Percentiles rank a stretch among this genome's conserved stretches.
Evolutionary conservation across 352 stramenopile species (phyloP).

Genomic region (Phytophthora cryptogea): DNA sequence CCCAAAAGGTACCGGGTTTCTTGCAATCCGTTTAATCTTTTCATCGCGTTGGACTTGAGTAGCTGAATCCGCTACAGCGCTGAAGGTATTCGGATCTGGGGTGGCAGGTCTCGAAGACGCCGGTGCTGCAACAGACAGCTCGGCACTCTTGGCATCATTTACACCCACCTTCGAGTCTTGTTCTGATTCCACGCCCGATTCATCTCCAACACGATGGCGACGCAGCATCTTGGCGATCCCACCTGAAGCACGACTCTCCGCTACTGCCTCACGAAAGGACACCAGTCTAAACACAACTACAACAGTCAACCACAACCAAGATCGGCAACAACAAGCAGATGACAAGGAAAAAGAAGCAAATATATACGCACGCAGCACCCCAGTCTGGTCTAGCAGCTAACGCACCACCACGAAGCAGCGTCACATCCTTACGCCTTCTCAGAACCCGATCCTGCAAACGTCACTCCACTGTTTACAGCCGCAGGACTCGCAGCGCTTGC

Average conservation of each 20-base stretch:
- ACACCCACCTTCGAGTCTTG: constrained; percentile 18
- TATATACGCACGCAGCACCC: constrained; percentile 20
- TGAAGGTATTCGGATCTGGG: constrained; percentile 5
- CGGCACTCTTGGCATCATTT: constrained; percentile 30
- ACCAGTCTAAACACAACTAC: not conserved
- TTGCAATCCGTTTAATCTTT: constrained; percentile 46
- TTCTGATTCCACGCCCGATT: constrained; percentile 19
- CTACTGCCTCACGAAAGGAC: constrained; percentile 14
- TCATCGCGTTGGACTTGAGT: constrained; percentile 35
- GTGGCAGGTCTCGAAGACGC: constrained; percentile 18
- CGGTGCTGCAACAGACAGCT: constrained; percentile 31
- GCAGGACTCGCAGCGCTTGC: constrained; percentile 4
- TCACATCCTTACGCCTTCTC: constrained; percentile 14
- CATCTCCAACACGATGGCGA: constrained; percentile 36
- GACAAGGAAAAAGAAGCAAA: constrained; percentile 1
- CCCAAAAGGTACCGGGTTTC: constrained; percentile 49
- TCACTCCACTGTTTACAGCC: not conserved
- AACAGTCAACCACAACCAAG: constrained; percentile 12
- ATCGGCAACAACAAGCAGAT: not conserved
- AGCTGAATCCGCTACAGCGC: constrained; percentile 6
- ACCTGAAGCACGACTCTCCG: constrained; percentile 7
- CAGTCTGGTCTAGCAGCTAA: constrained; percentile 16
- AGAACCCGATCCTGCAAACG: not conserved
- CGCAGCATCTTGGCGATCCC: constrained; percentile 30
- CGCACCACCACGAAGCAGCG: constrained; percentile 9